Evolutionary conservation across 257 asterid species (phyloP).

Genomic region (Przewalskia tangutica): DNA sequence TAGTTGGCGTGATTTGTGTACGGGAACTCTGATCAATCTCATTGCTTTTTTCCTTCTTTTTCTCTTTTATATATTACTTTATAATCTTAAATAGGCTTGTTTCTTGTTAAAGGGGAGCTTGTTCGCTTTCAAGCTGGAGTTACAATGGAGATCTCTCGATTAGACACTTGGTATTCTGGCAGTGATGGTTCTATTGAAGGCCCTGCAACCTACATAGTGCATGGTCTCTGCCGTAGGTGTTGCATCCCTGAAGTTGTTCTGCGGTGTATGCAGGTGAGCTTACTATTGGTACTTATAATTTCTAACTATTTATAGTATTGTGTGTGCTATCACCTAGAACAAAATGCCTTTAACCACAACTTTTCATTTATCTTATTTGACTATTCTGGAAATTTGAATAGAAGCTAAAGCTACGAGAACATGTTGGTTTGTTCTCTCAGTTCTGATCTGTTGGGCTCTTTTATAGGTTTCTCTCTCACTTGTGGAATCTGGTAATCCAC

Average conservation of each 20-base stretch:
- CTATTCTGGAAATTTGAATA: not conserved
- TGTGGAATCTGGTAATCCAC: slow-evolving; percentile 55
- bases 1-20: not conserved
- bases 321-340: not conserved
- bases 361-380: not conserved
- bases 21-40: not conserved
- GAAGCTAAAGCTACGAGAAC: slow-evolving; percentile 11
- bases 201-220: slow-evolving; percentile 77
- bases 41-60: not conserved
- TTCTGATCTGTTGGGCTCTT: slow-evolving; percentile 12
- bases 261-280: slow-evolving; percentile 86
- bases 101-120: slow-evolving; percentile 62
- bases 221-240: slow-evolving; percentile 95
- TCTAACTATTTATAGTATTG: not conserved
- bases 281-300: not conserved
- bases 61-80: not conserved
- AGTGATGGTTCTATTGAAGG: slow-evolving; percentile 62
- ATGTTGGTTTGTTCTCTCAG: not conserved
- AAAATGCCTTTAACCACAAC: not conserved
- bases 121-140: slow-evolving; percentile 82
- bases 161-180: slow-evolving; percentile 94
- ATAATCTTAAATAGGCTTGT: not conserved
- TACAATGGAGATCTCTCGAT: slow-evolving; percentile 77
- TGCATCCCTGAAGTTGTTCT: slow-evolving; percentile 90
- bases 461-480: slow-evolving; percentile 78